Percentiles rank a stretch among this genome's conserved stretches.
These are phyloP conservation scores for Cladophialophora chaetospira DNA, from an alignment of 2,329 filamentous ascomycete species.

Conservation along the genomic window DNA sequence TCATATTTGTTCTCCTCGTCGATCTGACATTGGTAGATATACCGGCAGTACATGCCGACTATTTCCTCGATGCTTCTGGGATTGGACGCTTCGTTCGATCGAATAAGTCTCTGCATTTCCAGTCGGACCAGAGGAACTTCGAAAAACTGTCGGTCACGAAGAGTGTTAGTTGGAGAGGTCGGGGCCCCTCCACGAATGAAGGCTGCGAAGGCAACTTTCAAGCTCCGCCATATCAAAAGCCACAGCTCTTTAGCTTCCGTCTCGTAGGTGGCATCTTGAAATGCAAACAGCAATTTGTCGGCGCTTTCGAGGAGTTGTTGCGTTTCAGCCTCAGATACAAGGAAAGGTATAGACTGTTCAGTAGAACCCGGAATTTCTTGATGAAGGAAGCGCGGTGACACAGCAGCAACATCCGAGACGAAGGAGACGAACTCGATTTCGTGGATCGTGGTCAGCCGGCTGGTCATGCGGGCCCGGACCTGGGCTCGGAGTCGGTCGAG, in stretches of 20 bases:
- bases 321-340: constrained; percentile 3
- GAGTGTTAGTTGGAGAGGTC: constrained; percentile 1
- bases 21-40: constrained; percentile 19
- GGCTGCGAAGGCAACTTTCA: constrained; percentile 19
- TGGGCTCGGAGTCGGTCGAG: not conserved
- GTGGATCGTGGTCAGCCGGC: not conserved
- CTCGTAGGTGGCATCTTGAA: constrained; percentile 21
- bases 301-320: not conserved
- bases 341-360: not conserved
- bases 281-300: constrained; percentile 6
- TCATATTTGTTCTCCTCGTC: constrained; percentile 16
- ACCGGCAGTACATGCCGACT: constrained; percentile 27
- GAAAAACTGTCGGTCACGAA: constrained; percentile 22
- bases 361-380: not conserved
- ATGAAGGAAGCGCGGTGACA: not conserved
- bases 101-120: constrained; percentile 9
- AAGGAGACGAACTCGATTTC: constrained; percentile 15
- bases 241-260: constrained; percentile 21
- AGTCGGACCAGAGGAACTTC: not conserved
- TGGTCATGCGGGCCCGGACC: not conserved
- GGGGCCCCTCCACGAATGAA: constrained; percentile 6
- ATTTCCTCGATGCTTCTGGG: constrained; percentile 26
- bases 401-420: constrained; percentile 5
- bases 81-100: constrained; percentile 21
- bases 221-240: constrained; percentile 25